Base-by-base conservation (phyloP, 176 grass and related monocot genomes). In the Calamus simplicifolius region DNA sequence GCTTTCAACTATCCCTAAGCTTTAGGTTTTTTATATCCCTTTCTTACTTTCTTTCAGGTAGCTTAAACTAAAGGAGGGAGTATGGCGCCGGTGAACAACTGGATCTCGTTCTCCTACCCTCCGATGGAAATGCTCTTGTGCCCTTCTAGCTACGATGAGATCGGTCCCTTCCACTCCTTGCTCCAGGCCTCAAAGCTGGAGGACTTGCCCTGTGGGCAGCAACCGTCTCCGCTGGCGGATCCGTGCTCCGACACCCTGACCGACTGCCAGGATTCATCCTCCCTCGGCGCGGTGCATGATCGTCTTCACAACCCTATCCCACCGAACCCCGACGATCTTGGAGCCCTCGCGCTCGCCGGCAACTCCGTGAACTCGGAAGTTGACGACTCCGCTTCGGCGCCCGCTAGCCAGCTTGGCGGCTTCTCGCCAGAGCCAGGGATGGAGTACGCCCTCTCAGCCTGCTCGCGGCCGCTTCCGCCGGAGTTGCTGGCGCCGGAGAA, bases 401-500 rank as follows among this genome's bases (percentile, higher is more conserved):
- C 71, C 0, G 23, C 18, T 16, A 54, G 43, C 56, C 57, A 29
- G 64, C 27, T 6, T 57, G 3, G 53, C 31, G 54, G 59, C 31
- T 35, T 57, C 51, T 31, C 12, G 6, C 31, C 63, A 54, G 35
- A 63, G 43, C 57, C 64, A 1, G 5, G 7, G 8, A 43, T 10
- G 35, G 35, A 43, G 35, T 54, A 74, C 82, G 7, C 69, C n/a
- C 28, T 49, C 25, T 51, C 56, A 18, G 49, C 27, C 14, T 15
- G 6, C 56, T 55, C 19, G 19, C 27, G 18, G 6, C 27, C 38
- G 25, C 28, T 43, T 54, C 18, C 57, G 23, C 48, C 53, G 16
- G 65, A 66, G 17, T 72, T 69, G 57, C 66, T 43, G 29, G 26
- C 53, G 18, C 57, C 59, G 17, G 60, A 62, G 27, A 68, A 59